Conservation (phyloP, 116 monocot genomes). For the Trichopus zeylanicus region DNA sequence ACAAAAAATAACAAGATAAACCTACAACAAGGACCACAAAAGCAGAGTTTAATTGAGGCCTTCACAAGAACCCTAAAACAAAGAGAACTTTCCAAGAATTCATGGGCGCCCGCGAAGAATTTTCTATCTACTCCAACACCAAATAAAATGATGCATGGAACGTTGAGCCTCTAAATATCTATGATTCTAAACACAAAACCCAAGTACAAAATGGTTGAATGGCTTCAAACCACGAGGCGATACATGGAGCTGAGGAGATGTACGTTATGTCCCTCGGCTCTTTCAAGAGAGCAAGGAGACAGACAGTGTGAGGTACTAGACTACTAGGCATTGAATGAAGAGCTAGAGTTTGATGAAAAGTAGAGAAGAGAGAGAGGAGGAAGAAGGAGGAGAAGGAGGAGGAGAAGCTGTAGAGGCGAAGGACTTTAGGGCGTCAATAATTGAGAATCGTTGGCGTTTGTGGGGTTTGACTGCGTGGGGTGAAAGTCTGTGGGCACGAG, state of each 20-base stretch:
- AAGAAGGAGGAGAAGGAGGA: neutral
- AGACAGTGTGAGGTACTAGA: no score
- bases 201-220: no score
- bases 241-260: neutral
- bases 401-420: conserved; percentile 5
- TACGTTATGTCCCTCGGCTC: neutral
- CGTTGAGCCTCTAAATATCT: no score
- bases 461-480: conserved; percentile 10
- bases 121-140: no score
- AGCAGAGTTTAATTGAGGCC: no score
- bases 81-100: conserved; percentile 2
- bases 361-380: neutral
- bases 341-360: neutral
- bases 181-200: no score
- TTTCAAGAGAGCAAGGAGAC: neutral
- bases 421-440: conserved; percentile 24
- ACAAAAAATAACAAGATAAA: no score
- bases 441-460: conserved; percentile 8
- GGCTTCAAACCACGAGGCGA: neutral
- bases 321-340: neutral
- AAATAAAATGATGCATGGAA: no score
- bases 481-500: conserved; percentile 1
- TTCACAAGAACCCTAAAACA: no score
- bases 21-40: no score
- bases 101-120: no score